A percentile compares a stretch with the other conserved stretches of the same genome.
Evolutionary conservation across 768 basidiomycete genomes (phyloP).

Genomic region (Wakefieldia striispora): DNA sequence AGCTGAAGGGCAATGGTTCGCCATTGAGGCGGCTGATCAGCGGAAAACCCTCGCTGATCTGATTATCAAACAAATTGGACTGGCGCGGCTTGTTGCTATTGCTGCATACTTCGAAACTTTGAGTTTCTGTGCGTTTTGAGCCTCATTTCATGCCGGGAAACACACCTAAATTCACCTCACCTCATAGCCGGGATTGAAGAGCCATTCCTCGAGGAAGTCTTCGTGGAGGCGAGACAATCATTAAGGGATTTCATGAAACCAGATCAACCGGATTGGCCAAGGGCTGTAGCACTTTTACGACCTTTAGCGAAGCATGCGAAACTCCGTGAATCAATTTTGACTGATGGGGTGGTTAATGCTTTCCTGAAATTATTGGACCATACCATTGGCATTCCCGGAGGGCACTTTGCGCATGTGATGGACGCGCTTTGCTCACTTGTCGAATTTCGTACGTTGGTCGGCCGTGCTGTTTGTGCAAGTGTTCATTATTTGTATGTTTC

Average conservation of each 20-base stretch:
- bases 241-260: conserved; percentile 1
- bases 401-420: conserved; percentile 15
- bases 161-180: neutral
- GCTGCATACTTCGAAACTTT: conserved; percentile 14
- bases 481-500: neutral
- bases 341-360: conserved; percentile 4
- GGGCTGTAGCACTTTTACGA: conserved; percentile 16
- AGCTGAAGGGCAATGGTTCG: conserved; percentile 7
- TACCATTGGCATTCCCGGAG: neutral
- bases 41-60: conserved; percentile 4
- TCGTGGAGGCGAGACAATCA: conserved; percentile 5
- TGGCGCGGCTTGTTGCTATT: conserved; percentile 12
- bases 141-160: neutral
- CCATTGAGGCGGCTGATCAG: neutral
- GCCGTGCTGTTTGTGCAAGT: neutral
- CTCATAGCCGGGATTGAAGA: neutral
- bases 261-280: conserved; percentile 13
- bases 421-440: conserved; percentile 14
- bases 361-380: conserved; percentile 12
- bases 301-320: conserved; percentile 13
- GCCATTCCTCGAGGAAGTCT: conserved; percentile 1
- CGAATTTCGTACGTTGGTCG: conserved; percentile 3
- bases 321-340: conserved; percentile 9
- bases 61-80: conserved; percentile 1
- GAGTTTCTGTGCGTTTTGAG: conserved; percentile 5